Conservation (phyloP, 2,329 filamentous ascomycete species). For the Elsinoe necatrix region DNA sequence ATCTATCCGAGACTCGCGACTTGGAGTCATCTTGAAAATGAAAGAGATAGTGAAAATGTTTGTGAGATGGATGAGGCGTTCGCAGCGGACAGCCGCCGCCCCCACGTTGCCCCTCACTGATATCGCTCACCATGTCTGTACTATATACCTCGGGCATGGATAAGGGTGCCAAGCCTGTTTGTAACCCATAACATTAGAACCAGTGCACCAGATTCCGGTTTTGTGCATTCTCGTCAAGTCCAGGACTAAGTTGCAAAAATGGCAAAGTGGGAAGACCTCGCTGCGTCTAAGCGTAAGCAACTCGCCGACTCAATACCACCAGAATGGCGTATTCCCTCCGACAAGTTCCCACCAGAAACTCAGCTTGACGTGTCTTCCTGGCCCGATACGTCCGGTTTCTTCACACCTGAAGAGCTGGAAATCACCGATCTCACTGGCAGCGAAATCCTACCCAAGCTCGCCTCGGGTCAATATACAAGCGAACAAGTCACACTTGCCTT, state of each 20-base stretch:
- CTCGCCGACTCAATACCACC: conserved; percentile 46
- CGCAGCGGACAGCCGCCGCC: background rate
- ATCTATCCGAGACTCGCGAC: too few relatives aligned
- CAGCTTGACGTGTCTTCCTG: conserved; percentile 51
- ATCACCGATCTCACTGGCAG: conserved; percentile 40
- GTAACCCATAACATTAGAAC: background rate
- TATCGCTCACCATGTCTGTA: background rate
- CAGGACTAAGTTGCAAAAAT: background rate
- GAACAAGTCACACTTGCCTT: conserved; percentile 46
- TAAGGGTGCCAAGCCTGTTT: too few relatives aligned
- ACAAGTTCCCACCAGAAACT: conserved; percentile 45
- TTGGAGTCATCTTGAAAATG: too few relatives aligned
- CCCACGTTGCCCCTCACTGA: background rate
- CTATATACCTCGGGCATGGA: background rate
- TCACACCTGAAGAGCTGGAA: conserved; percentile 44
- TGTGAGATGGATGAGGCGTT: background rate
- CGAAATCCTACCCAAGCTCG: conserved; percentile 34
- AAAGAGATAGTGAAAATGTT: background rate
- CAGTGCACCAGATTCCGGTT: background rate
- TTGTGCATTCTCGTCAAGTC: too few relatives aligned
- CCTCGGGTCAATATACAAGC: conserved; percentile 40
- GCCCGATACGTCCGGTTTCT: conserved; percentile 51
- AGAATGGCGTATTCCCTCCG: conserved; percentile 48
- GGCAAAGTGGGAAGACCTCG: conserved; percentile 37
- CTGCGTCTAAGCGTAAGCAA: conserved; percentile 35